Conservation (phyloP, 139 green algal genomes). For the Chlorella vulgaris region DNA sequence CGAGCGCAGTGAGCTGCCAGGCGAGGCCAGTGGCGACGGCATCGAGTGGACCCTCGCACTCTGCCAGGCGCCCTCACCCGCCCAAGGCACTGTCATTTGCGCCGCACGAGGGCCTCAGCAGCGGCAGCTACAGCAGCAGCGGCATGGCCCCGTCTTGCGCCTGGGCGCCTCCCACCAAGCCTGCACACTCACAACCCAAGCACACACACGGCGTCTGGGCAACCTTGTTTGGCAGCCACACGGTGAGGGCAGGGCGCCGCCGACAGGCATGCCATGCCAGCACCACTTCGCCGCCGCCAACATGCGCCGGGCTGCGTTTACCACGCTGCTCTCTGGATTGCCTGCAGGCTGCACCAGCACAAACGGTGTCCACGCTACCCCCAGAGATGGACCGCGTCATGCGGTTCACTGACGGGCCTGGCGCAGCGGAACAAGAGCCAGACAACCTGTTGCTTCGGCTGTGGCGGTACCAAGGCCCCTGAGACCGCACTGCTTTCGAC, state of each 20-base stretch:
- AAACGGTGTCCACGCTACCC: neutral
- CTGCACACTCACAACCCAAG: neutral
- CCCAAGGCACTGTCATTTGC: neutral
- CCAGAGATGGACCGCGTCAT: slow-evolving; percentile 40
- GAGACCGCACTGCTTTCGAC: neutral
- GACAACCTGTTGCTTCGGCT: slow-evolving; percentile 6
- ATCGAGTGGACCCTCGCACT: neutral
- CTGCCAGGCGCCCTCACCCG: neutral
- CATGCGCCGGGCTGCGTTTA: neutral
- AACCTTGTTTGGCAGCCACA: neutral
- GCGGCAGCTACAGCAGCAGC: neutral
- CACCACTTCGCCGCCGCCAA: neutral
- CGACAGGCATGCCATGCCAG: neutral
- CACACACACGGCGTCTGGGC: neutral
- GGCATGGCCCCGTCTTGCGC: neutral
- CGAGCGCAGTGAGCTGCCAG: no score
- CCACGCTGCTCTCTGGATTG: no score
- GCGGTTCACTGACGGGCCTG: slow-evolving; percentile 37
- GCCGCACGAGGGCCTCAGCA: neutral
- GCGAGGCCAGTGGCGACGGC: no score
- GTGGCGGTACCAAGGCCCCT: slow-evolving; percentile 50
- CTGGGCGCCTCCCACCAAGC: neutral
- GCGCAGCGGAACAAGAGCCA: neutral
- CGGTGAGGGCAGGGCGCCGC: neutral
- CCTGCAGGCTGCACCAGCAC: neutral